Percentiles rank a stretch among this genome's conserved stretches.
Conservation (phyloP, 768 basidiomycete species). For the Collybia mongolica region DNA sequence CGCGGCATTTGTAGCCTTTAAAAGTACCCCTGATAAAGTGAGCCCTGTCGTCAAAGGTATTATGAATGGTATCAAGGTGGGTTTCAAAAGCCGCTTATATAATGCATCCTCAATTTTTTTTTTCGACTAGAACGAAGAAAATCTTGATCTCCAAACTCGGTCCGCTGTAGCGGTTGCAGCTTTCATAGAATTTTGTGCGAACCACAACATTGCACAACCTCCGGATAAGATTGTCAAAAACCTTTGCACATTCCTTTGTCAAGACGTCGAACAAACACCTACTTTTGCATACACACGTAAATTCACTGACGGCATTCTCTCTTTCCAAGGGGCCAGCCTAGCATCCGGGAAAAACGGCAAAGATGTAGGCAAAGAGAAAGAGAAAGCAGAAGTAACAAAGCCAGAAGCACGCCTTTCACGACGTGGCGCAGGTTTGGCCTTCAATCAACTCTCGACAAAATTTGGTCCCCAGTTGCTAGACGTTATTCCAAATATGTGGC, state of each 20-base stretch:
- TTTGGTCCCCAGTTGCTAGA: constrained; percentile 76
- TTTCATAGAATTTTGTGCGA: constrained; percentile 84
- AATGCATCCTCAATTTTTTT: constrained; percentile 5
- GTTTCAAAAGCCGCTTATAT: constrained; percentile 14
- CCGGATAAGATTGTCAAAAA: constrained; percentile 97
- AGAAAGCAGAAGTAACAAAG: constrained; percentile 35
- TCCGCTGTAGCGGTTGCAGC: constrained; percentile 85
- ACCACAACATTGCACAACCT: constrained; percentile 73
- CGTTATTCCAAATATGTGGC: constrained; percentile 93
- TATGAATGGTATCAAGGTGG: constrained; percentile 96
- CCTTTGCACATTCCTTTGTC: constrained; percentile 93
- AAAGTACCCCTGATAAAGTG: constrained; percentile 86
- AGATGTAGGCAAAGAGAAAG: constrained; percentile 42
- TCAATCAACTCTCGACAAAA: constrained; percentile 69
- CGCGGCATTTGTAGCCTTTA: constrained; percentile 86
- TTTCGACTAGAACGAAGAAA: constrained; percentile 73
- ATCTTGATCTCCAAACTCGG: constrained; percentile 82
- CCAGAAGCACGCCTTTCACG: constrained; percentile 68
- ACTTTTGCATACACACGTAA: constrained; percentile 75
- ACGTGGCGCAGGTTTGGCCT: constrained; percentile 83
- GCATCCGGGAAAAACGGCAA: constrained; percentile 27
- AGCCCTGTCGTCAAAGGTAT: constrained; percentile 96
- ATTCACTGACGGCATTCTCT: constrained; percentile 70
- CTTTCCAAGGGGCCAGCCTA: constrained; percentile 51
- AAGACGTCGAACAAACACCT: constrained; percentile 86